These are phyloP conservation scores for Suillus discolor DNA, from an alignment of 768 basidiomycete species.

Conservation along the genomic window DNA sequence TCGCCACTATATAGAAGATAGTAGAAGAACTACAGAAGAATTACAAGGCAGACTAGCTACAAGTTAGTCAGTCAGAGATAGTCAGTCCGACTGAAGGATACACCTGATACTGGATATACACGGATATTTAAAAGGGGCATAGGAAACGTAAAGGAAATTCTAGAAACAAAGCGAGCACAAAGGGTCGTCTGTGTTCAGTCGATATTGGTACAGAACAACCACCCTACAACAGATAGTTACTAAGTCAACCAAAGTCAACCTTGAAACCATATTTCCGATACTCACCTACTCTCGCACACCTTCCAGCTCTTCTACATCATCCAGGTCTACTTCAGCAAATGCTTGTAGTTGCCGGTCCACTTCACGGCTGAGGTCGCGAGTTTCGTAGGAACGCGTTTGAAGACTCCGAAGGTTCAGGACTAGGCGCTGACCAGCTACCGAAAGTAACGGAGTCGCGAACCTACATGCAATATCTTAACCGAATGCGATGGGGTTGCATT, in stretches of 20 bases:
- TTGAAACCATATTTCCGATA: background rate
- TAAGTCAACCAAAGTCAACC: background rate
- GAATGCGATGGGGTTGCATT: background rate
- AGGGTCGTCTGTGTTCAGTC: background rate
- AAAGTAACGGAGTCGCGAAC: slow-evolving; percentile 16
- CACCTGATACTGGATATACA: background rate
- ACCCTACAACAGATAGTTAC: background rate
- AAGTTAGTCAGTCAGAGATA: background rate
- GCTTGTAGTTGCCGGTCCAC: slow-evolving; percentile 21
- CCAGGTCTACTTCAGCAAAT: background rate
- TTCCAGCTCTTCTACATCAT: background rate
- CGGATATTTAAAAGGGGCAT: background rate
- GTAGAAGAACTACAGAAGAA: too few relatives aligned
- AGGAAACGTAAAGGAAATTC: background rate
- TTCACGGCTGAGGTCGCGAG: slow-evolving; percentile 17
- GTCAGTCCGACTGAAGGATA: background rate
- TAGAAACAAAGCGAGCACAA: background rate
- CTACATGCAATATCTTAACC: slow-evolving; percentile 8
- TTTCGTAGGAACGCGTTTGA: background rate
- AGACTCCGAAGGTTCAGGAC: slow-evolving; percentile 20
- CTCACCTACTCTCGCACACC: background rate
- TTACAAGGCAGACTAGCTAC: background rate
- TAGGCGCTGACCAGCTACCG: slow-evolving; percentile 20
- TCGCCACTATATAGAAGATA: background rate
- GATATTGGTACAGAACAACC: background rate